Percentiles rank a stretch among this genome's conserved stretches.
phyloP scores from a whole-genome alignment of 768 basidiomycete genomes.

The Boletus sensibilis region DNA sequence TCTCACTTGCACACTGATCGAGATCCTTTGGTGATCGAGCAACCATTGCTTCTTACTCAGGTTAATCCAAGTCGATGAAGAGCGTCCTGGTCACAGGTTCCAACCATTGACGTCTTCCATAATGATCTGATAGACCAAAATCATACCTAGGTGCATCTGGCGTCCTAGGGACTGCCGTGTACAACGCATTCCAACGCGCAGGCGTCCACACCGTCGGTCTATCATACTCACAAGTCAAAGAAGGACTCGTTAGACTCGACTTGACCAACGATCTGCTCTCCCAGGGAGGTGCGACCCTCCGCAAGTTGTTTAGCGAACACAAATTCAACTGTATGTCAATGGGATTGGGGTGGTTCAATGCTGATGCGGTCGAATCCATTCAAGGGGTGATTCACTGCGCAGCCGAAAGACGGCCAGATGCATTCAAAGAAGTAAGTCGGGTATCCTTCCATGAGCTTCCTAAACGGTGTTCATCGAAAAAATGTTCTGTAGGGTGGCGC shows the following conservation, averaged over 20 bases:
- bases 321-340: constrained; percentile 66
- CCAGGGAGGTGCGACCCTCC: constrained; percentile 42
- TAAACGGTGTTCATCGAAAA: neutral
- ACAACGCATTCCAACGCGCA: constrained; percentile 55
- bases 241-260: constrained; percentile 60
- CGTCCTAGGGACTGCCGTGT: constrained; percentile 80
- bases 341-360: neutral
- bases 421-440: constrained; percentile 75
- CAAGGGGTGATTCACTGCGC: constrained; percentile 93
- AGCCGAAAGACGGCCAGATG: constrained; percentile 90
- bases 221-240: constrained; percentile 64
- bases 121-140: constrained; percentile 12
- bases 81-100: constrained; percentile 60
- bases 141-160: constrained; percentile 77
- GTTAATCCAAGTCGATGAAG: constrained; percentile 29
- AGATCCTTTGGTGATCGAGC: neutral
- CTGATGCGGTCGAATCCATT: constrained; percentile 5
- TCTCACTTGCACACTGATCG: neutral
- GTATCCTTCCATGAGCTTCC: neutral
- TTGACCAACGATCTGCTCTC: constrained; percentile 48
- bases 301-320: constrained; percentile 52
- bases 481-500: constrained; percentile 48
- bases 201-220: constrained; percentile 58
- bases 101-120: neutral
- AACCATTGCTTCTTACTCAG: neutral